Base-by-base conservation (phyloP, 2,329 filamentous ascomycete species). In the Cladosporium sp. region DNA sequence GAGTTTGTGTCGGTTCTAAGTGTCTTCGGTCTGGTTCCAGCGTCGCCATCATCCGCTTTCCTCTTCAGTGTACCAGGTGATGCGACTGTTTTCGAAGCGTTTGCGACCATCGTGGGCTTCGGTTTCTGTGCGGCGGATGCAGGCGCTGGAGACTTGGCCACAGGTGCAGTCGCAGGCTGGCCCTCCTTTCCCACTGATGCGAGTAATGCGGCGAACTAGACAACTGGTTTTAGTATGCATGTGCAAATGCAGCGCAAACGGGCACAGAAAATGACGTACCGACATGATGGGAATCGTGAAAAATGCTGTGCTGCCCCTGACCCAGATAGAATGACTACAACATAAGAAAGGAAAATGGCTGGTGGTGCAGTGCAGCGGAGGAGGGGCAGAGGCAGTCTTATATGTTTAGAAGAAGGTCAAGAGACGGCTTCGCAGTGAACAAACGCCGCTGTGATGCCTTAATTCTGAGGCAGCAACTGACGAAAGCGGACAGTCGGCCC, bases 31-130 rank as follows among this genome's bases (percentile, higher is more conserved):
- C 68, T 68, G 8, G 69, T 62, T 45, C 65, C 60, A 52, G 70
- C 65, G 28, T 71, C 73, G 52, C 66, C 62, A 62, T 72, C 67
- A 57, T 77, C 68, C 63, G 70, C 62, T 56, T 70, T 71, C 50
- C 71, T 64, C 63, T 73, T 70, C 42, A 69, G 59, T 25, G 67
- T 66, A 1, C 65, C 61, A 61, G 68, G 66, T 54, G 61, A 22
- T 58, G 55, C 40, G 17, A 49, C 32, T 45, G 52, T 51, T 62
- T 61, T 64, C 54, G 62, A 59, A 48, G 57, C 53, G 53, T 61
- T 58, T 47, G 58, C 45, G 48, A 61, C 54, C 45, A 52, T 40
- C 55, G 56, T 24, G 17, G 57, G 44, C 36, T 54, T 49, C 34
- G 61, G 57, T 57, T 56, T 65, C 34, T 64, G 42, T 58, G 60